A percentile compares a stretch with the other conserved stretches of the same genome.
Conservation (phyloP, 2,329 filamentous ascomycete genomes). For the Stromatinia cepivora region DNA sequence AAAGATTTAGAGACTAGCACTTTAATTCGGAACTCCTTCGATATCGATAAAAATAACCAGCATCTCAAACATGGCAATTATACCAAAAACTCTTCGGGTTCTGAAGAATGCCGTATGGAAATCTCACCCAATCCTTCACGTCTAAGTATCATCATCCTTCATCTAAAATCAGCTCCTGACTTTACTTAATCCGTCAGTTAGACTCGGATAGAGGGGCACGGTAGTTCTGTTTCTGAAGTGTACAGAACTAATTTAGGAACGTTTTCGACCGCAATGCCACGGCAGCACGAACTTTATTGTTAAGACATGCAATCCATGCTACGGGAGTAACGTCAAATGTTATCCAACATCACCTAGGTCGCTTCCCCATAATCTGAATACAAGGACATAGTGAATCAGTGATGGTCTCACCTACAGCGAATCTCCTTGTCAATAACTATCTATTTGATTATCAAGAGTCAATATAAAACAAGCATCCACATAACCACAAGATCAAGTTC, state of each 20-base stretch:
- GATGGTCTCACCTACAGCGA: background rate
- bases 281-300: constrained; percentile 20
- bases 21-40: background rate
- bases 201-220: constrained; percentile 3
- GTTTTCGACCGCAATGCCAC: constrained; percentile 8
- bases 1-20: background rate
- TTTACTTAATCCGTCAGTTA: background rate
- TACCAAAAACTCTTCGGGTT: background rate
- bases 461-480: background rate
- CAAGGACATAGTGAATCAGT: background rate
- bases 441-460: background rate
- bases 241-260: constrained; percentile 14
- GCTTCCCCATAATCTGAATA: constrained; percentile 11
- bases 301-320: constrained; percentile 16
- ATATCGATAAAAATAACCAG: background rate
- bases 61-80: background rate
- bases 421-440: background rate
- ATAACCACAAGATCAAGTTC: background rate
- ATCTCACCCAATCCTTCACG: background rate
- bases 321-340: constrained; percentile 12
- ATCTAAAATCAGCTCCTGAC: constrained; percentile 10
- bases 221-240: constrained; percentile 11
- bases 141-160: constrained; percentile 2
- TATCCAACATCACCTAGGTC: constrained; percentile 8
- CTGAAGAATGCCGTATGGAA: constrained; percentile 5